Base-by-base conservation (phyloP, 2,329 filamentous ascomycete species). In the Cladosporium colombiae region DNA sequence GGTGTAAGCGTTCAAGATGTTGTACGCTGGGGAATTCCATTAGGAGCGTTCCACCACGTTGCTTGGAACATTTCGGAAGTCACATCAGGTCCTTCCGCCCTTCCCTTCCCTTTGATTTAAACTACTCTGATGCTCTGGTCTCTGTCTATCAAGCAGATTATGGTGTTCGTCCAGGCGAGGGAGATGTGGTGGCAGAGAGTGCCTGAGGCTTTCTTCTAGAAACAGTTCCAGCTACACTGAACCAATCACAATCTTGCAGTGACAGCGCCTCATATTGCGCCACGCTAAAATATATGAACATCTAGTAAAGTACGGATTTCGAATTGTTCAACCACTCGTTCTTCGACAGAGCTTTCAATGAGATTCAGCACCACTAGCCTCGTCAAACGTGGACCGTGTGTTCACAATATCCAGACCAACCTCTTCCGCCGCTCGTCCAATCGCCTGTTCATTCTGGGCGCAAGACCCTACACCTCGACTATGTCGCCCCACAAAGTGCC, bases 401-500 rank as follows among this genome's bases (percentile, higher is more conserved):
- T 35, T 29, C 25, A 27, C 8, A 56, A 35, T 13, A 35, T 23
- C 10, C 5, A 21, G 5, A 4, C 18, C 29, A 18, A 5, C 13
- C 29, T 27, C 4, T 4, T 35, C 3, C 14, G 16, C 23, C 52
- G 52, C 16, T 33, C 52, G n/a, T 4, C 18, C 29, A 31, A 21
- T 2, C 11, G 23, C n/a, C 29, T 56, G n/a, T 16, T 35, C 7
- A 1, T 27, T 23, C 16, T 35, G 10, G 18, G 31, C 7, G 29
- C 27, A 14, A 56, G 27, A 33, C 25, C 58, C 7, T 31, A 50
- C 58, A 33, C 21, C 21, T 7, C 21, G 21, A 60, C 27, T 25
- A 60, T 60, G 58, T 60, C 58, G 14, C 40, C 40, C 21, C 58
- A 60, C 25, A n/a, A 23, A 14, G n/a, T 49, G 40, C 27, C 33